phyloP scores from a whole-genome alignment of 257 asterid genomes.

The Coffea canephora region DNA sequence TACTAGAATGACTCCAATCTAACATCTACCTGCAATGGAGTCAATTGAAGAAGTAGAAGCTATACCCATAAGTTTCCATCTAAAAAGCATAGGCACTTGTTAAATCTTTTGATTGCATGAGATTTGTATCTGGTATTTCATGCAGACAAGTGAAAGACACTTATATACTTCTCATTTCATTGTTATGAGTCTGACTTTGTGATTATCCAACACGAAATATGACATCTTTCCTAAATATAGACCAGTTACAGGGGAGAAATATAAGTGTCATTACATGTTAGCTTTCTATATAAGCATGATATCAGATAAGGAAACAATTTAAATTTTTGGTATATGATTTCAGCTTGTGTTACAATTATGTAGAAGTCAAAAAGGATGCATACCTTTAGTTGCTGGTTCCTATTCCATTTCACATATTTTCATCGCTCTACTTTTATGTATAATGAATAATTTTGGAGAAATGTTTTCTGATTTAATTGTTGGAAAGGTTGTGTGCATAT shows the following conservation, averaged over 20 bases:
- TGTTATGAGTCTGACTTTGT: not conserved
- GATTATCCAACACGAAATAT: not conserved
- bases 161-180: not conserved
- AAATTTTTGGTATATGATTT: not conserved
- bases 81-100: not conserved
- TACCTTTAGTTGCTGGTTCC: not conserved
- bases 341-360: not conserved
- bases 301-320: not conserved
- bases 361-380: not conserved
- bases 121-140: not conserved
- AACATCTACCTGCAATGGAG: not conserved
- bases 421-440: not conserved
- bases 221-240: not conserved
- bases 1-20: not conserved
- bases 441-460: not conserved
- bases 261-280: not conserved
- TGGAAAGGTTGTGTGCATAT: not conserved
- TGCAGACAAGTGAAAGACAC: not conserved
- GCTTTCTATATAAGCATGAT: not conserved
- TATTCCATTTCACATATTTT: not conserved
- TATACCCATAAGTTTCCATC: not conserved
- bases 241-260: not conserved
- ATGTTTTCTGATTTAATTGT: not conserved
- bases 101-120: not conserved
- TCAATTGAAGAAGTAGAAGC: not conserved